These are phyloP conservation scores for Craterostigma plantagineum DNA, from an alignment of 257 asterid genomes.

Conservation along the genomic window DNA sequence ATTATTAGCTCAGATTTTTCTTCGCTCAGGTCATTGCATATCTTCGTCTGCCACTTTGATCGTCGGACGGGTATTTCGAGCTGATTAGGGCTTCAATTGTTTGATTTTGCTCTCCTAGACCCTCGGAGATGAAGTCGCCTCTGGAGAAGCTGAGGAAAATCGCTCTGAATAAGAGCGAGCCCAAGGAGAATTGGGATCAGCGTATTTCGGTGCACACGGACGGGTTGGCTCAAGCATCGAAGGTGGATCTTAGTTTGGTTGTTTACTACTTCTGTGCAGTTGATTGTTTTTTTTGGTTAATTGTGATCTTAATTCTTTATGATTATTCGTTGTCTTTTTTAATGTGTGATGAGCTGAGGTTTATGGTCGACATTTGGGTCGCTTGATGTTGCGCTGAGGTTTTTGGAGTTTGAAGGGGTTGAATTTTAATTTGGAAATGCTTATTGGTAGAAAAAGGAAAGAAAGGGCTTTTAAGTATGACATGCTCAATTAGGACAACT, in stretches of 20 bases:
- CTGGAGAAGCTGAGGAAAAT: conserved; percentile 24
- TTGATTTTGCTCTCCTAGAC: conserved; percentile 3
- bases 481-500: too few relatives aligned
- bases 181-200: conserved; percentile 33
- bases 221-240: conserved; percentile 37
- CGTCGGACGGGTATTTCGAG: too few relatives aligned
- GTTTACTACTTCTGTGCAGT: conserved; percentile 6
- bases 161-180: conserved; percentile 23
- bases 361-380: too few relatives aligned
- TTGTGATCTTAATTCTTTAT: conserved; percentile 1
- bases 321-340: neutral
- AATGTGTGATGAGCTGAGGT: neutral
- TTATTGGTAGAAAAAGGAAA: too few relatives aligned
- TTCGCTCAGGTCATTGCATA: too few relatives aligned
- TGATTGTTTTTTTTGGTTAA: conserved; percentile 9
- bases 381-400: too few relatives aligned
- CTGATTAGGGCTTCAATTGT: too few relatives aligned
- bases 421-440: too few relatives aligned
- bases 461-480: too few relatives aligned
- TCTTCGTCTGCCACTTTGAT: too few relatives aligned
- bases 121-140: conserved; percentile 32
- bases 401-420: too few relatives aligned
- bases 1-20: too few relatives aligned
- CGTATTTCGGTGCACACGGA: conserved; percentile 19
- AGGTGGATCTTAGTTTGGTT: conserved; percentile 21